Percentiles rank a stretch among this genome's conserved stretches.
Evolutionary conservation across 164 flowering plant species (phyloP).

Genomic region (Buxus sempervirens): DNA sequence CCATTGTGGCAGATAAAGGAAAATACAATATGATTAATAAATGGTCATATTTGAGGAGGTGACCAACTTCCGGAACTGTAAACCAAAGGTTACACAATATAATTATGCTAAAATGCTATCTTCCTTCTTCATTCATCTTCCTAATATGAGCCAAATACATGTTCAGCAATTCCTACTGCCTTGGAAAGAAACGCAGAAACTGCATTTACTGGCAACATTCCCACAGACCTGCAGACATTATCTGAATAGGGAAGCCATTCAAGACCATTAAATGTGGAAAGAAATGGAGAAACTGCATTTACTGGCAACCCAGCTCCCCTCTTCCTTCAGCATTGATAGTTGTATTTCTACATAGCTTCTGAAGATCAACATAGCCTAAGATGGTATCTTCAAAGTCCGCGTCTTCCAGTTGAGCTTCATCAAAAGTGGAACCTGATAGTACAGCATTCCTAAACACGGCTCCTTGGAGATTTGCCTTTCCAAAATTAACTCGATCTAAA

Average conservation of each 20-base stretch:
- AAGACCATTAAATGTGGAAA: not conserved
- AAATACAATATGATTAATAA: too few species aligned
- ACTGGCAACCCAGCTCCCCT: constrained; percentile 75
- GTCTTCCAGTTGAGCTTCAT: constrained; percentile 64
- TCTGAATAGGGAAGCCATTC: not conserved
- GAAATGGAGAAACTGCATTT: constrained; percentile 2
- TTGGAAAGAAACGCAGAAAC: not conserved
- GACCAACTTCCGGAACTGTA: too few species aligned
- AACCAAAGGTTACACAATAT: too few species aligned
- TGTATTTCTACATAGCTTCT: constrained; percentile 72
- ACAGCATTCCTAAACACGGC: constrained; percentile 77
- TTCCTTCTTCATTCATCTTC: too few species aligned
- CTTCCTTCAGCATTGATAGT: constrained; percentile 56
- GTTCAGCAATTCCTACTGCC: too few species aligned
- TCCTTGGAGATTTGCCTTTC: constrained; percentile 78
- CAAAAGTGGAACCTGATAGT: constrained; percentile 83
- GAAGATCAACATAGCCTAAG: constrained; percentile 90
- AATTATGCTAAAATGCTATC: too few species aligned
- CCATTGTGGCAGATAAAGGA: too few species aligned
- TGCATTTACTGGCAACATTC: constrained; percentile 65
- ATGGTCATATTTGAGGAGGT: too few species aligned
- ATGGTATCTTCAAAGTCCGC: constrained; percentile 92
- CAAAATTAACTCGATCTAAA: constrained; percentile 81
- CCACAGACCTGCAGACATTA: not conserved
- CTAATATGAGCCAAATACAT: too few species aligned